A percentile compares a stretch with the other conserved stretches of the same genome.
Conservation (phyloP, 148 eudicot genomes). For the Pouteria glomerata region DNA sequence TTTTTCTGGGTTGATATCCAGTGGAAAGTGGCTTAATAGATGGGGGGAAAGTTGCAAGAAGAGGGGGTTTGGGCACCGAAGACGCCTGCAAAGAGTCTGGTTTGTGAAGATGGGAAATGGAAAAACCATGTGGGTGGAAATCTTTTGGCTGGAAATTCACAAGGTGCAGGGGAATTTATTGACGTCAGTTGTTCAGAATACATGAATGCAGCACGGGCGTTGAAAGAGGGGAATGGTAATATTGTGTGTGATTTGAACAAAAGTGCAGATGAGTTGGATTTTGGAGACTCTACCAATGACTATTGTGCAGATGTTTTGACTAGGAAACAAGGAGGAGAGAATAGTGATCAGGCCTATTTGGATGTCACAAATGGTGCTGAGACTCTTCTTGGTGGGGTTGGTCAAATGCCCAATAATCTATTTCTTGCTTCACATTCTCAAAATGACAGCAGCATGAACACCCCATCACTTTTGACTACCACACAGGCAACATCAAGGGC, state of each 20-base stretch:
- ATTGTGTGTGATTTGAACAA: neutral
- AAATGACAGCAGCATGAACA: neutral
- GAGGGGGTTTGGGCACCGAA: slow-evolving; percentile 10
- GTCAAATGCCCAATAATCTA: neutral
- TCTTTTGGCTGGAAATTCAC: neutral
- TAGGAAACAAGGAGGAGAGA: neutral
- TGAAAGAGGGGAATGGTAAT: neutral
- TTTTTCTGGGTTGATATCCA: neutral
- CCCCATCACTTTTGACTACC: neutral
- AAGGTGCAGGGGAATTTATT: neutral
- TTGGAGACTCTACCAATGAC: neutral
- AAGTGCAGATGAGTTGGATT: neutral
- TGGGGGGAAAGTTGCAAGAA: neutral
- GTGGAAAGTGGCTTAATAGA: neutral
- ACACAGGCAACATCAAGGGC: too few species aligned
- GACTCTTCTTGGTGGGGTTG: neutral
- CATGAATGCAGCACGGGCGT: neutral
- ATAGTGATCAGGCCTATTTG: neutral
- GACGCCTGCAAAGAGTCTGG: slow-evolving; percentile 6
- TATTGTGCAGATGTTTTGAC: neutral
- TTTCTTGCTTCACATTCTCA: neutral
- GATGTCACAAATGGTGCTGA: neutral
- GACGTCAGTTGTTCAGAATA: neutral
- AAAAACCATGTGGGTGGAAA: neutral
- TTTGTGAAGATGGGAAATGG: neutral